These are phyloP conservation scores for Sonneratia alba DNA, from an alignment of 345 rosid genomes.

Conservation along the genomic window DNA sequence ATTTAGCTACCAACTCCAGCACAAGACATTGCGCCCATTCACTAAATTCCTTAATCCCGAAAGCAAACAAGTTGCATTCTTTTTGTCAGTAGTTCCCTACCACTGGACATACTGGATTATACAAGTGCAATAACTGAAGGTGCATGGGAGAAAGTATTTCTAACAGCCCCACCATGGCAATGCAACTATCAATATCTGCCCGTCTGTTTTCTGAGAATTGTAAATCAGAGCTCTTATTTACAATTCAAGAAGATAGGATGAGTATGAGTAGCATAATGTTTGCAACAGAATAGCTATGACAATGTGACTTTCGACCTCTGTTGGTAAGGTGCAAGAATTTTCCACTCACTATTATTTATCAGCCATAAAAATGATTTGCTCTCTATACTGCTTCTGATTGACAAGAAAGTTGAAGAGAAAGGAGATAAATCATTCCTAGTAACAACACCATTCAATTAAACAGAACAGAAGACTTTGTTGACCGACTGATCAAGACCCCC, in stretches of 20 bases:
- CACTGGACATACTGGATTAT: neutral
- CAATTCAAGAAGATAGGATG: neutral
- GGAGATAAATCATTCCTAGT: neutral
- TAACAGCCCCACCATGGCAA: neutral
- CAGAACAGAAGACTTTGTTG: neutral
- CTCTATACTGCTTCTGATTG: neutral
- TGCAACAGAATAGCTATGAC: too few species aligned
- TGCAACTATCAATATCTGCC: neutral
- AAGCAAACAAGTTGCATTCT: constrained; percentile 5
- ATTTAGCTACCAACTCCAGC: constrained; percentile 84
- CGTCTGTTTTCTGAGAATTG: neutral
- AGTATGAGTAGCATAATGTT: too few species aligned
- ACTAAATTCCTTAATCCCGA: constrained; percentile 85
- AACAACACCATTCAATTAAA: neutral
- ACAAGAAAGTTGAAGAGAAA: neutral
- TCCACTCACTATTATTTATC: neutral
- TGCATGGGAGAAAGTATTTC: neutral
- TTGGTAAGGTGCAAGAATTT: neutral
- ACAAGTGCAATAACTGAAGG: neutral
- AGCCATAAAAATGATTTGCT: neutral
- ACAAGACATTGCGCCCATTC: constrained; percentile 98
- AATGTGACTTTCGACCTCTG: neutral
- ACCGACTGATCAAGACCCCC: neutral
- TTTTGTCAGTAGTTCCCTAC: neutral
- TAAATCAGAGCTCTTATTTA: neutral